Evolutionary conservation across 2,329 filamentous ascomycete genomes (phyloP).

Genomic region (Incumbomyces delicatus): DNA sequence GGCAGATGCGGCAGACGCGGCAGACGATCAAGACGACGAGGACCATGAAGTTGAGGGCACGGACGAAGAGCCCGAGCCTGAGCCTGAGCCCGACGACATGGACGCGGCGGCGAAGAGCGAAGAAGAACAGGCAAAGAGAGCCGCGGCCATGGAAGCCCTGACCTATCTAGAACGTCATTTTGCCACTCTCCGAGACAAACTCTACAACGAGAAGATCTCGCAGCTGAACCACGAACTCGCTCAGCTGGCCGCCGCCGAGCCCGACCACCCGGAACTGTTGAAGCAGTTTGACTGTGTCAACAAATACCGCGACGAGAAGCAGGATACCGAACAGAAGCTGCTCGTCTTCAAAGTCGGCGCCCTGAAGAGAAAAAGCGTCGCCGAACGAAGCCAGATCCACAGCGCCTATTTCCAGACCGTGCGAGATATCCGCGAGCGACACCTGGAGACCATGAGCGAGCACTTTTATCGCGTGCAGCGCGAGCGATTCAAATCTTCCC

Average conservation of each 20-base stretch:
- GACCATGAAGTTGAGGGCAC: conserved; percentile 34
- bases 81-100: conserved; percentile 23
- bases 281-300: conserved; percentile 83
- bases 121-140: conserved; percentile 60
- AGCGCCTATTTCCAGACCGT: conserved; percentile 83
- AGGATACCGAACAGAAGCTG: conserved; percentile 64
- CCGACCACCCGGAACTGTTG: conserved; percentile 80
- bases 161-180: conserved; percentile 80
- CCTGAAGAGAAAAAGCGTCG: conserved; percentile 64
- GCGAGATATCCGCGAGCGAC: conserved; percentile 69
- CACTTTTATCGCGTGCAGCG: conserved; percentile 90
- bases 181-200: conserved; percentile 64
- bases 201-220: conserved; percentile 80
- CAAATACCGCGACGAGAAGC: conserved; percentile 68
- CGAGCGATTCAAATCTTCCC: conserved; percentile 68
- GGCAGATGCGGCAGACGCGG: conserved; percentile 41
- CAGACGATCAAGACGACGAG: conserved; percentile 37
- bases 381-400: conserved; percentile 75
- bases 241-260: conserved; percentile 47
- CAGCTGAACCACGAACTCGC: conserved; percentile 62
- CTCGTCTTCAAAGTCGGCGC: conserved; percentile 64
- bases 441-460: conserved; percentile 71
- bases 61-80: too few relatives aligned
- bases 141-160: conserved; percentile 68
- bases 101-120: conserved; percentile 40